A percentile compares a stretch with the other conserved stretches of the same genome.
Evolutionary conservation across 1,284 basidiomycete genomes (phyloP).

Genomic region (Sanghuangporus sanghuang): DNA sequence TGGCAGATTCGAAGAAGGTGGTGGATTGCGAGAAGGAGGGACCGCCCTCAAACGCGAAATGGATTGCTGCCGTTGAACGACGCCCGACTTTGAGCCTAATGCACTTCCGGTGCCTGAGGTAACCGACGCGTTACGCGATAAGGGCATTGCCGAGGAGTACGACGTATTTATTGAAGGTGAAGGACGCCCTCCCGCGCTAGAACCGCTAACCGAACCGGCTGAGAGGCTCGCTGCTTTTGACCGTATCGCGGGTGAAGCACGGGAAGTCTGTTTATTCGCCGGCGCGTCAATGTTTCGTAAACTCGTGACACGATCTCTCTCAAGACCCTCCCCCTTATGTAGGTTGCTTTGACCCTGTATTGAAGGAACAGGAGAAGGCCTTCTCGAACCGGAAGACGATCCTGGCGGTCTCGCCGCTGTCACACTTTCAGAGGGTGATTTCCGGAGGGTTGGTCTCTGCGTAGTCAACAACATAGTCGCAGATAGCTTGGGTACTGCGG

Average conservation of each 20-base stretch:
- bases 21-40: conserved; percentile 16
- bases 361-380: not conserved
- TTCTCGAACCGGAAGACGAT: conserved; percentile 4
- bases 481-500: conserved; percentile 7
- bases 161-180: conserved; percentile 10
- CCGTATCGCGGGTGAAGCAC: not conserved
- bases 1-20: conserved; percentile 12
- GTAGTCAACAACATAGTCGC: conserved; percentile 4
- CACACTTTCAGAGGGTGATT: conserved; percentile 10
- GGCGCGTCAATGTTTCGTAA: conserved; percentile 2
- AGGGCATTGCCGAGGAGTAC: conserved; percentile 7
- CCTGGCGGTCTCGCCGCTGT: not conserved
- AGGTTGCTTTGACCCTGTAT: not conserved
- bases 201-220: conserved; percentile 6
- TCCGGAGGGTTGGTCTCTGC: conserved; percentile 5
- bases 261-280: not conserved
- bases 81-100: conserved; percentile 1
- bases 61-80: conserved; percentile 14
- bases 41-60: conserved; percentile 13
- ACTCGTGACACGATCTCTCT: conserved; percentile 2
- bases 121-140: conserved; percentile 11
- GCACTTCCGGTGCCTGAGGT: conserved; percentile 2
- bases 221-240: conserved; percentile 10
- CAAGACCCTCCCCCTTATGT: not conserved
- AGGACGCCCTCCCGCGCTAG: not conserved